Evolutionary conservation across 2,329 filamentous ascomycete species (phyloP), one percentile per base, ranked within the genome.

Genomic region (Stemphylium vesicarium): DNA sequence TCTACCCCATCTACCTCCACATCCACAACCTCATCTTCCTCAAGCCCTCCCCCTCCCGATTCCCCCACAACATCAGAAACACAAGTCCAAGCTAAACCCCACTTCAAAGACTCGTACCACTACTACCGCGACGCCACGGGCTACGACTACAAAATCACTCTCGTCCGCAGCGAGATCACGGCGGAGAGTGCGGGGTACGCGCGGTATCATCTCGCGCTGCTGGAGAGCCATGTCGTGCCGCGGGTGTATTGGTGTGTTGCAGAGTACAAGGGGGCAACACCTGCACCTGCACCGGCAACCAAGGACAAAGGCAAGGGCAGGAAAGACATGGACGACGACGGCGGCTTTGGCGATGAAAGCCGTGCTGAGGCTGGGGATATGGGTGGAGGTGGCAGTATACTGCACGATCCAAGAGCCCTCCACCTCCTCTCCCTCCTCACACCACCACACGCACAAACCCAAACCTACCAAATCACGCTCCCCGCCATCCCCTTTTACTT

Each of bases 101-200:
- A 31, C 77, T 85, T 72, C 41, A 67, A 66, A 75, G 72, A 74
- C 53, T 52, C 65, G n/a, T 85, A 87, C 66, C 86, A 85, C 56
- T 73, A 90, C 56, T 92, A 89, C 73, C 76, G 74, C 15, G 90
- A 95, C 69, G 50, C 65, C 3, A 82, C 82, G 0, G 83, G 81
- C 42, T 90, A 91, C 69, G 72, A 78, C 4, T 92, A 91, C 74
- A 80, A 87, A 49, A 76, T 90, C 53, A 79, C 80, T 0, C 75
- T 95, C 12, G 81, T 81, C 2, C 84, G 88, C 26, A 70, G 68
- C 68, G 83, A 75, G 72, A 80, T 68, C 35, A 72, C 57, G 4
- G 77, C 78, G 10, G 82, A 82, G 35, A 68, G 26, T 2, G 26
- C 26, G 10, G 26, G 75, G 0, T 83, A 84, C 38, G 84, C 91